These are phyloP conservation scores for Solanum virginianum DNA, from an alignment of 257 asterid genomes.

Conservation along the genomic window DNA sequence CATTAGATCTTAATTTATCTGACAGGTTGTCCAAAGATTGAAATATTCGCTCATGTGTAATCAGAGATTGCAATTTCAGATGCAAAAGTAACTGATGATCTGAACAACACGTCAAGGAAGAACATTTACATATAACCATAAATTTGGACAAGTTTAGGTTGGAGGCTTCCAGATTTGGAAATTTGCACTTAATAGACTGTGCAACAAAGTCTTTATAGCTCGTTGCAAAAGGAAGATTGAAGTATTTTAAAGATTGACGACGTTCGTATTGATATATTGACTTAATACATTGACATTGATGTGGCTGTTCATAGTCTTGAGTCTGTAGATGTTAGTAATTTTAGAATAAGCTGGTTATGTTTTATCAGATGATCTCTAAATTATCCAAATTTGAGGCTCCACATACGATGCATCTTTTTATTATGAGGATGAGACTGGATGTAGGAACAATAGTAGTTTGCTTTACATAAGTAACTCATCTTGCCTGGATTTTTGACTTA, in stretches of 20 bases:
- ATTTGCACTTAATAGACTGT: conserved; percentile 59
- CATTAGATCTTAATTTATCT: conserved; percentile 62
- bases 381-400: conserved; percentile 54
- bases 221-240: conserved; percentile 57
- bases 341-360: conserved; percentile 78
- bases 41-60: conserved; percentile 35
- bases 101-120: conserved; percentile 52
- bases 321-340: conserved; percentile 71
- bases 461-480: conserved; percentile 53
- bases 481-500: conserved; percentile 57
- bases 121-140: conserved; percentile 68
- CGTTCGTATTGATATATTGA: conserved; percentile 55
- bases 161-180: conserved; percentile 67
- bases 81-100: conserved; percentile 50
- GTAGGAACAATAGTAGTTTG: conserved; percentile 7
- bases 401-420: conserved; percentile 73
- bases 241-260: conserved; percentile 51
- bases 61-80: conserved; percentile 64
- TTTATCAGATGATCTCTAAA: conserved; percentile 65
- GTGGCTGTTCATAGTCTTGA: conserved; percentile 68
- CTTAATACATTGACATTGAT: conserved; percentile 54
- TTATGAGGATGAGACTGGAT: conserved; percentile 66
- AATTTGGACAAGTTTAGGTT: conserved; percentile 64
- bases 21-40: conserved; percentile 58
- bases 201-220: conserved; percentile 56